phyloP scores from a whole-genome alignment of 2,329 filamentous ascomycete genomes.

The Xylaria hypoxylon region DNA sequence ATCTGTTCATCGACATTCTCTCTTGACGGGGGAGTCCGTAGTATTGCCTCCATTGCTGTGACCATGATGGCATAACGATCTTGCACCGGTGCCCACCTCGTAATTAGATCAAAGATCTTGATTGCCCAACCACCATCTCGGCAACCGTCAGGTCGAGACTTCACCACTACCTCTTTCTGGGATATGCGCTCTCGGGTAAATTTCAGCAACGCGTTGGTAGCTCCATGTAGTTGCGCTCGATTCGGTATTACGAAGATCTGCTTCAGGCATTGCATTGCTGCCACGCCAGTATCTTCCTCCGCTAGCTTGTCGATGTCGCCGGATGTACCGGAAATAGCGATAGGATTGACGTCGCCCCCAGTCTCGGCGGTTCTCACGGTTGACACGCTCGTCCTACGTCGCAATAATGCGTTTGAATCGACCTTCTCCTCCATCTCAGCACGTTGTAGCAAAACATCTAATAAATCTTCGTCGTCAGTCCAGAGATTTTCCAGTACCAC shows the following conservation, averaged over 20 bases:
- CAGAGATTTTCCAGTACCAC: conserved; percentile 89
- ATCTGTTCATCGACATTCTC: conserved; percentile 79
- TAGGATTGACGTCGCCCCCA: conserved; percentile 70
- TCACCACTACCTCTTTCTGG: conserved; percentile 66
- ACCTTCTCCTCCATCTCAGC: conserved; percentile 75
- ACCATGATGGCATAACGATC: conserved; percentile 92
- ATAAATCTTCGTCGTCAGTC: conserved; percentile 75
- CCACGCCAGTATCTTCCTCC: conserved; percentile 86
- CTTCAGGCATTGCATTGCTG: conserved; percentile 88
- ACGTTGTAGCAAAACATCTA: conserved; percentile 75
- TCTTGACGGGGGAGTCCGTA: conserved; percentile 75
- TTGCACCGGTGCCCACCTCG: conserved; percentile 92
- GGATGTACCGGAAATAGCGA: conserved; percentile 82
- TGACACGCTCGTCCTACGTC: conserved; percentile 80
- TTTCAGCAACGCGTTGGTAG: conserved; percentile 77
- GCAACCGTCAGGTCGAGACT: conserved; percentile 56
- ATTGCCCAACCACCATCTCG: conserved; percentile 79
- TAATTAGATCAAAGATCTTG: conserved; percentile 81
- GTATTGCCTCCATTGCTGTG: conserved; percentile 80
- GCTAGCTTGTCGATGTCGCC: conserved; percentile 90
- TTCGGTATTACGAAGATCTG: conserved; percentile 87
- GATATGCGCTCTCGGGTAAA: conserved; percentile 75
- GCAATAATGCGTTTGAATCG: conserved; percentile 71
- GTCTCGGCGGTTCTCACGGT: conserved; percentile 80
- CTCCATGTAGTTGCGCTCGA: conserved; percentile 81